Percentiles rank a stretch among this genome's conserved stretches.
phyloP scores from a whole-genome alignment of 1,284 basidiomycete genomes.

The Fomitopsis schrenkii region DNA sequence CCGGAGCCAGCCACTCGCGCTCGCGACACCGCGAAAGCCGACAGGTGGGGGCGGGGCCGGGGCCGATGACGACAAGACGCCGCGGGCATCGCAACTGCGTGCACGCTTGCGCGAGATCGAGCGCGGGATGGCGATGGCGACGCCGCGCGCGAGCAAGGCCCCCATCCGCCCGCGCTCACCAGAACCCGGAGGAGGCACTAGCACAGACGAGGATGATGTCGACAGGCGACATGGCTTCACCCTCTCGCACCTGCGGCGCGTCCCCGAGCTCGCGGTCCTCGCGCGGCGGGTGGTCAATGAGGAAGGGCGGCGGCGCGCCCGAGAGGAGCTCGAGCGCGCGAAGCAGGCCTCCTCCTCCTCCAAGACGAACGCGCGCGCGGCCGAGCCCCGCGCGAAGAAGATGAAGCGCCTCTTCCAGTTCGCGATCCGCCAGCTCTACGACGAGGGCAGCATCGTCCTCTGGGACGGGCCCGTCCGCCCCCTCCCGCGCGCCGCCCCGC shows the following conservation, averaged over 20 bases:
- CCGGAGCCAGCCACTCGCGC: not conserved
- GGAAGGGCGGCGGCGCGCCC: constrained; percentile 46
- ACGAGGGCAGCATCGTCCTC: constrained; percentile 63
- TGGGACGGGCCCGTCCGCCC: constrained; percentile 54
- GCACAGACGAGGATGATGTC: constrained; percentile 8
- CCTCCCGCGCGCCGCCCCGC: constrained; percentile 10
- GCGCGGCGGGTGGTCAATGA: constrained; percentile 58
- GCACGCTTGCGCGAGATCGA: not conserved
- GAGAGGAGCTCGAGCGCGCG: constrained; percentile 35
- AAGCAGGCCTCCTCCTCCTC: constrained; percentile 8
- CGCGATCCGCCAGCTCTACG: constrained; percentile 56
- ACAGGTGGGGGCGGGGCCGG: not conserved
- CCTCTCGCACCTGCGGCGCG: constrained; percentile 66
- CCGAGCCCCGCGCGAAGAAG: constrained; percentile 27
- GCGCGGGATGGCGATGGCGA: not conserved
- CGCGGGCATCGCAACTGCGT: constrained; percentile 9
- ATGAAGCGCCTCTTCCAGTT: constrained; percentile 61
- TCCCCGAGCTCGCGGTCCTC: constrained; percentile 62
- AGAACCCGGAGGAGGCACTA: not conserved
- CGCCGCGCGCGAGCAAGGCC: not conserved
- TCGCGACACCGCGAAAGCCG: not conserved
- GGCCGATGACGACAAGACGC: constrained; percentile 9
- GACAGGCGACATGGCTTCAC: constrained; percentile 47
- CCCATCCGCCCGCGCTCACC: not conserved
- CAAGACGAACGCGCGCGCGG: constrained; percentile 3